Conservation (phyloP, 2,329 filamentous ascomycete genomes). For the Fulvia fulva region DNA sequence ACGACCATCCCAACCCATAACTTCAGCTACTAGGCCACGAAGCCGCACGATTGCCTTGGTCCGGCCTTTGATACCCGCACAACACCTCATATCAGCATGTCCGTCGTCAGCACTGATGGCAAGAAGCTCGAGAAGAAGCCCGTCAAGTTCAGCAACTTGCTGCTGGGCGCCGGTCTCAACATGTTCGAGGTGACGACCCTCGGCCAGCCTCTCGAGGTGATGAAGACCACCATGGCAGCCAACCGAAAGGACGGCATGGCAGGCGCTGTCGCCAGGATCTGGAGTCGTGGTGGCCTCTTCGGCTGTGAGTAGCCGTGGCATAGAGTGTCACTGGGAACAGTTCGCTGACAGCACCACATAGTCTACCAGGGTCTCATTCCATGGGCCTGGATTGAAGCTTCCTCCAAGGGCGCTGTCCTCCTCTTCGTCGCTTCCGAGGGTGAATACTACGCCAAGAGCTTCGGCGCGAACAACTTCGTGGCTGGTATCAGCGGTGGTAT, state of each 20-base stretch:
- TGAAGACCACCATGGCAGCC: constrained; percentile 99
- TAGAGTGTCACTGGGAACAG: background rate
- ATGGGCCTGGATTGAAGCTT: constrained; percentile 99
- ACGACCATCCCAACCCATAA: background rate
- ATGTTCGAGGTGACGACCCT: constrained; percentile 81
- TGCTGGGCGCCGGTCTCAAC: constrained; percentile 90
- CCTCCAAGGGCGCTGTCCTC: constrained; percentile 97
- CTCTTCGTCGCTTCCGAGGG: constrained; percentile 98
- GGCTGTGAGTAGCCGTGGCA: constrained; percentile 67
- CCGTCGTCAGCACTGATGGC: constrained; percentile 26
- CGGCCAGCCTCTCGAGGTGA: constrained; percentile 87
- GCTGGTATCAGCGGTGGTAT: constrained; percentile 89
- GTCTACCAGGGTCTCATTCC: constrained; percentile 99
- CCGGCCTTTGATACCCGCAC: constrained; percentile 58
- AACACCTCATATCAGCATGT: constrained; percentile 43
- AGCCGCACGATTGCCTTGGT: constrained; percentile 93
- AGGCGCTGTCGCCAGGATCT: constrained; percentile 78
- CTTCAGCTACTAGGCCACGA: constrained; percentile 59
- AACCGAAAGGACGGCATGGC: constrained; percentile 86
- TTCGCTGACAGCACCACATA: constrained; percentile 38
- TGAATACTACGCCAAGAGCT: constrained; percentile 80
- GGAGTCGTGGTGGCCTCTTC: constrained; percentile 85
- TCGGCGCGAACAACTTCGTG: constrained; percentile 80
- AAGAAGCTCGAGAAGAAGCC: constrained; percentile 90
- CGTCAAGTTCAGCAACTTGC: constrained; percentile 98